Evolutionary conservation across 2,329 filamentous ascomycete genomes (phyloP), one percentile per base, ranked within the genome.

Genomic region (Fusarium zealandicum): DNA sequence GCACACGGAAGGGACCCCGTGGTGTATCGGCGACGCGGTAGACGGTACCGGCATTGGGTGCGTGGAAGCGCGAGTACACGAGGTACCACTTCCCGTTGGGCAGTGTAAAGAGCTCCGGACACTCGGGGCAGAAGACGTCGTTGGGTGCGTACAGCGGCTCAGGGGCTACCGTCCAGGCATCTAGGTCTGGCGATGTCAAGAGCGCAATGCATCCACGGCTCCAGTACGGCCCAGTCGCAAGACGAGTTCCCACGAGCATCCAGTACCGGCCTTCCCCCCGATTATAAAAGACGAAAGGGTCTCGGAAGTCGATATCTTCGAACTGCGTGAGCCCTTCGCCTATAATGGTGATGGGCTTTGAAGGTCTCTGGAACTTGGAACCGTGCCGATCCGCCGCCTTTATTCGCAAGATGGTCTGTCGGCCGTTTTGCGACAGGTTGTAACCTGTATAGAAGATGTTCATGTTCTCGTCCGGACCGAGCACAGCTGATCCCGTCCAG

Each of bases 371-470:
- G 52, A 74, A 74, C 4, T n/a, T 38, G 1, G 64, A 56, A 8
- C 70, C 70, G 25, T 71, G 66, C 2, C 57, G 61, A 43, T 71
- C 67, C 7, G 33, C 30, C 10, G 70, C 63, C 7, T n/a, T 59
- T 2, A 65, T 61, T 8, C 66, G 70, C 25, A 74, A 57, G 27
- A 74, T 70, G 6, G 68, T 70, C 45, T 74, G 72, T n/a, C 63
- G 65, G 6, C 72, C 71, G 25, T 62, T 58, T 16, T 65, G 54
- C 1, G 57, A 58, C 18, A 73, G 44, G 46, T 69, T 73, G 50
- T 74, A 74, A 2, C 72, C 72, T 9, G 72, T 74, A 57, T 74
- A 74, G 49, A 74, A 73, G 33, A 74, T 58, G 46, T 73, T 71
- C 70, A 74, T 70, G 27, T 61, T 62, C 6, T 63, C 64, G 37